These are phyloP conservation scores for Geotrichum siamense DNA, from an alignment of 1,139 yeast genomes.

Conservation along the genomic window DNA sequence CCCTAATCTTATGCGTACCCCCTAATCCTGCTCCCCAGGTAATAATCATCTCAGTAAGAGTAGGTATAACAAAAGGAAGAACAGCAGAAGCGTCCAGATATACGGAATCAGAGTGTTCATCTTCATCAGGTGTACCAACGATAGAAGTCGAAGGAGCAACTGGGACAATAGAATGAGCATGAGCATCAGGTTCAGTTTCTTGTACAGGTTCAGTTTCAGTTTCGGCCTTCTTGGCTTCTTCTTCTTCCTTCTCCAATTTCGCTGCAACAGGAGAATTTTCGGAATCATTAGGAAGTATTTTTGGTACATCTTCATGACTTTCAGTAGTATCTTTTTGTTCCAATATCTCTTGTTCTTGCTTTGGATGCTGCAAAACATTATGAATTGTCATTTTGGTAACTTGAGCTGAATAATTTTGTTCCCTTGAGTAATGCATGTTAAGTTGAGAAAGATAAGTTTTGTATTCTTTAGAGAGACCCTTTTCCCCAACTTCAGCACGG, in stretches of 20 bases:
- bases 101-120: conserved; percentile 22
- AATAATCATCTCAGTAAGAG: conserved; percentile 35
- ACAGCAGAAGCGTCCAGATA: conserved; percentile 32
- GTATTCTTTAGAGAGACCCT: conserved; percentile 36
- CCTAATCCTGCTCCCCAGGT: conserved; percentile 41
- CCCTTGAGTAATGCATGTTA: conserved; percentile 28
- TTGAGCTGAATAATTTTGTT: conserved; percentile 23
- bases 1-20: conserved; percentile 34
- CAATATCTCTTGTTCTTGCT: conserved; percentile 15
- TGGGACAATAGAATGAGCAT: conserved; percentile 14
- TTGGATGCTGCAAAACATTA: conserved; percentile 11
- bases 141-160: conserved; percentile 16
- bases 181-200: conserved; percentile 16
- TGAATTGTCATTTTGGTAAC: conserved; percentile 15
- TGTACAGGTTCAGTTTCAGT: background rate
- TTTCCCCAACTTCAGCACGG: conserved; percentile 78
- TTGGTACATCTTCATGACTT: conserved; percentile 11
- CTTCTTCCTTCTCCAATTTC: conserved; percentile 3
- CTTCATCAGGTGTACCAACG: conserved; percentile 5
- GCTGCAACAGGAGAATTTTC: conserved; percentile 1
- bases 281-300: conserved; percentile 6
- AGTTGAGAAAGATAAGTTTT: conserved; percentile 32
- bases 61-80: conserved; percentile 36
- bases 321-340: conserved; percentile 10
- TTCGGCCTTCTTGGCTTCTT: background rate